Conservation (phyloP, 1,284 basidiomycete genomes). For the Jaminaea rosea region DNA sequence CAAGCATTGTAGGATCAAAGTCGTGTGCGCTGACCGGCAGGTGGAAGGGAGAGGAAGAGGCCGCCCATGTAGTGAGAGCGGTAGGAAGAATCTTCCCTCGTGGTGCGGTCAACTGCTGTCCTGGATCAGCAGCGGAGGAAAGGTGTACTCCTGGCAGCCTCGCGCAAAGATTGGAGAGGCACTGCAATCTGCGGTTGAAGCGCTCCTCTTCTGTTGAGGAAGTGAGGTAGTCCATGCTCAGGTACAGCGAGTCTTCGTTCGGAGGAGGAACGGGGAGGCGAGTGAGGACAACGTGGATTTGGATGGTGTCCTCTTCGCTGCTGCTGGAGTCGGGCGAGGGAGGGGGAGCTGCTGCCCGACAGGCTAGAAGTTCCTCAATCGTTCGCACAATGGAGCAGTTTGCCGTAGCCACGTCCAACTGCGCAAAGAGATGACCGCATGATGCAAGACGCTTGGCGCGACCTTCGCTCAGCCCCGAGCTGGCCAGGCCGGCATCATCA, state of each 20-base stretch:
- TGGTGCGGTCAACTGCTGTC: not conserved
- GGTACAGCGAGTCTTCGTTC: slow-evolving; percentile 1
- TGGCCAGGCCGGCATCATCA: slow-evolving; percentile 1
- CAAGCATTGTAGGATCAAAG: not conserved
- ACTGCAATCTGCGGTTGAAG: slow-evolving; percentile 16
- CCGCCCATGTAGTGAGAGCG: not conserved
- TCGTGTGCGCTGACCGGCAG: slow-evolving; percentile 1
- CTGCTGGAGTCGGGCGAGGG: slow-evolving; percentile 13
- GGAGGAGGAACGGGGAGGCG: slow-evolving; percentile 12
- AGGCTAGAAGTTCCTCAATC: slow-evolving; percentile 13
- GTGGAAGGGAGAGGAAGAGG: slow-evolving; percentile 11
- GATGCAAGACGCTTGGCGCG: not conserved
- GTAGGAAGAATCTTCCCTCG: not conserved
- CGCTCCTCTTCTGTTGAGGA: slow-evolving; percentile 17
- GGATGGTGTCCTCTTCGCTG: slow-evolving; percentile 9
- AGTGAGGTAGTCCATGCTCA: slow-evolving; percentile 15
- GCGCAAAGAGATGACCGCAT: slow-evolving; percentile 2
- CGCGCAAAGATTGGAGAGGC: slow-evolving; percentile 15
- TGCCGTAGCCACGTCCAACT: slow-evolving; percentile 17
- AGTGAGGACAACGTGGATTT: slow-evolving; percentile 20
- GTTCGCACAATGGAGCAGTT: slow-evolving; percentile 21
- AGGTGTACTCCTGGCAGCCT: not conserved
- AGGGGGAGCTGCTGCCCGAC: not conserved
- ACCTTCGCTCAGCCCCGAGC: slow-evolving; percentile 10
- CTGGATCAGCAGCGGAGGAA: slow-evolving; percentile 4